These are phyloP conservation scores for Schwanniomyces occidentalis DNA, from an alignment of 805 yeast genomes.

Conservation along the genomic window DNA sequence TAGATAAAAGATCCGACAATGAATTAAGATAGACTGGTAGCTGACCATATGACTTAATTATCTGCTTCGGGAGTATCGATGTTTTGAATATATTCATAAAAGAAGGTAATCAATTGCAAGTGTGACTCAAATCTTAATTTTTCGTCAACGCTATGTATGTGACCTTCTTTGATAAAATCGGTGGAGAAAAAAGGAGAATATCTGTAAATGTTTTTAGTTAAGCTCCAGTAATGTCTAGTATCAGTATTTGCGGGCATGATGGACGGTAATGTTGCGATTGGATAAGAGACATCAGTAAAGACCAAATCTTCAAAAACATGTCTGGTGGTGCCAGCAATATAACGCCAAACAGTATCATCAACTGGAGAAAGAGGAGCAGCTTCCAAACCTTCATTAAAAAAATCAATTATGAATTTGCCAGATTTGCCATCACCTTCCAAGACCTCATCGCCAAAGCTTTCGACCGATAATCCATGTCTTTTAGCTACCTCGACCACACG, in stretches of 20 bases:
- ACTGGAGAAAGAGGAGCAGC: slow-evolving; percentile 51
- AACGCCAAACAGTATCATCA: slow-evolving; percentile 38
- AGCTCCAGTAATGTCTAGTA: slow-evolving; percentile 62
- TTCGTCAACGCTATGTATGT: slow-evolving; percentile 68
- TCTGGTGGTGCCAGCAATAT: slow-evolving; percentile 44
- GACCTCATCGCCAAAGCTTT: slow-evolving; percentile 29
- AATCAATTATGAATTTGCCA: slow-evolving; percentile 14
- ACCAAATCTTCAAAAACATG: slow-evolving; percentile 49
- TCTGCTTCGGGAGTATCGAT: slow-evolving; percentile 30
- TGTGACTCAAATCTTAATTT: slow-evolving; percentile 55
- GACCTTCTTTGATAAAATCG: slow-evolving; percentile 31
- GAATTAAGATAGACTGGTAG: no score
- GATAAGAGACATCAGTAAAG: slow-evolving; percentile 30
- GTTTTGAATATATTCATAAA: slow-evolving; percentile 51
- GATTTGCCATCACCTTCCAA: slow-evolving; percentile 20
- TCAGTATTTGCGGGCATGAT: slow-evolving; percentile 73
- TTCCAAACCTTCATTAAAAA: slow-evolving; percentile 23
- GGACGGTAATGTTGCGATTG: slow-evolving; percentile 53
- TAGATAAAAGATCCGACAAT: no score
- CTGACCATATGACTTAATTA: no score
- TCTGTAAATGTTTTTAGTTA: slow-evolving; percentile 62
- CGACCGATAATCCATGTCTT: slow-evolving; percentile 30
- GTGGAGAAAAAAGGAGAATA: slow-evolving; percentile 48
- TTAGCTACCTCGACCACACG: slow-evolving; percentile 29
- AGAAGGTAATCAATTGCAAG: slow-evolving; percentile 56